Evolutionary conservation across 1,139 yeast species (phyloP), one percentile per base, ranked within the genome.

Genomic region (Magnusiomyces fungicola): DNA sequence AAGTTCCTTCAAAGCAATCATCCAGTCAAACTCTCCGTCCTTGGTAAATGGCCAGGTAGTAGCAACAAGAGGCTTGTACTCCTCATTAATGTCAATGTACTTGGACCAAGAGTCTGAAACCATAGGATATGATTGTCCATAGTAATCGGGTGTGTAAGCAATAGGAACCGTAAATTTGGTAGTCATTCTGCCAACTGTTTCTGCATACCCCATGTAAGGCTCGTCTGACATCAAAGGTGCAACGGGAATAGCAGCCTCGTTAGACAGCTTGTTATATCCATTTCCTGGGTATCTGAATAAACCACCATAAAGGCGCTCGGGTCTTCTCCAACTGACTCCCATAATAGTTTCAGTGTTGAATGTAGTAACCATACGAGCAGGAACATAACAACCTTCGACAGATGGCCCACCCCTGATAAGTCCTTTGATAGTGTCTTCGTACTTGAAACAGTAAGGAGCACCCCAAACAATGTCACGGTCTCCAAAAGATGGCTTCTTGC

Each of bases 81-180:
- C 41, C 44, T 58, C 61, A 37, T 61, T 51, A 21, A 61, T 49
- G 43, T 61, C 64, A 22, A 60, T 50, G 43, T 49, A 56, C 14
- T 32, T 43, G 1, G 62, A 57, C 62, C 64, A 59, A 12, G 55
- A 49, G 44, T 55, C 58, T 12, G 45, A 27, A 3, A 41, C 18
- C 3, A 55, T 24, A 9, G 62, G 62, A 46, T 59, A 59, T 45
- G 53, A 50, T 18, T 53, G 44, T 6, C 60, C 55, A 29, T 51
- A 49, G 12, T 50, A 46, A 45, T 61, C 65, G 1, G 66, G 64
- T 1, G 66, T 58, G 48, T 61, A 62, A n/a, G 59, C 51, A 5
- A 59, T 27, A 2, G 66, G 65, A 2, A 56, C 50, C 4, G 38
- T 18, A 7, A 34, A 3, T 5, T 12, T 52, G 42, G 23, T 33